Percentiles rank a stretch among this genome's conserved stretches.
Evolutionary conservation across 2,329 filamentous ascomycete species (phyloP).

Genomic region (Immersiporthe knoxdaviesiana): DNA sequence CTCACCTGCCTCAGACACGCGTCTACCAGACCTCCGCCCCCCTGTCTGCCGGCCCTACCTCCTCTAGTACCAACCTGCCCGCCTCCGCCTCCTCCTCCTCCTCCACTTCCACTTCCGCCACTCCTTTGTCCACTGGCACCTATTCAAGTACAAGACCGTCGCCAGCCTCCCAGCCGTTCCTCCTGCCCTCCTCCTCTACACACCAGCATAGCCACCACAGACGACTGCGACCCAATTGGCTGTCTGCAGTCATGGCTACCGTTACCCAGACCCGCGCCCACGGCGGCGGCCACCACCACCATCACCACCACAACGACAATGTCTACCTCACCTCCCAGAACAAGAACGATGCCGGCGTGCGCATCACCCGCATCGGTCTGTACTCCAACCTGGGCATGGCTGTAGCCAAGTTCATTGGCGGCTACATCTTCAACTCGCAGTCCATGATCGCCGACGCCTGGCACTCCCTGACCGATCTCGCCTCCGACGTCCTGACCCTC

Average conservation of each 20-base stretch:
- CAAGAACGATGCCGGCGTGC: constrained; percentile 89
- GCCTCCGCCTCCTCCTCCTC: constrained; percentile 31
- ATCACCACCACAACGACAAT: constrained; percentile 82
- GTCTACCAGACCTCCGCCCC: constrained; percentile 38
- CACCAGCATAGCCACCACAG: constrained; percentile 23
- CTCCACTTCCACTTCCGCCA: constrained; percentile 15
- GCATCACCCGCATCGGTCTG: constrained; percentile 87
- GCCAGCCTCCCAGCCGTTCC: constrained; percentile 19
- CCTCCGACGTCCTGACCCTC: constrained; percentile 91
- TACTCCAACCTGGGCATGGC: constrained; percentile 94
- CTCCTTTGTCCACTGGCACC: constrained; percentile 26
- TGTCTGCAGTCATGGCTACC: constrained; percentile 35
- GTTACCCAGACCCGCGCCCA: constrained; percentile 44
- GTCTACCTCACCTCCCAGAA: constrained; percentile 79
- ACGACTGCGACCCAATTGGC: constrained; percentile 30
- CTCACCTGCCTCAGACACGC: constrained; percentile 28
- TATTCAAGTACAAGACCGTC: constrained; percentile 21
- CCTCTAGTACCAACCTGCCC: constrained; percentile 22
- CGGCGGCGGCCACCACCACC: constrained; percentile 54
- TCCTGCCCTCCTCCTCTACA: constrained; percentile 25
- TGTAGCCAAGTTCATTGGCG: constrained; percentile 86
- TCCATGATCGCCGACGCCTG: constrained; percentile 91
- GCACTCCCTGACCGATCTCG: constrained; percentile 92
- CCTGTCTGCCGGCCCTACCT: constrained; percentile 25
- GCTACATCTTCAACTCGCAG: constrained; percentile 93